These are phyloP conservation scores for Arthrocladium fulminans DNA, from an alignment of 2,329 filamentous ascomycete genomes.

Conservation along the genomic window DNA sequence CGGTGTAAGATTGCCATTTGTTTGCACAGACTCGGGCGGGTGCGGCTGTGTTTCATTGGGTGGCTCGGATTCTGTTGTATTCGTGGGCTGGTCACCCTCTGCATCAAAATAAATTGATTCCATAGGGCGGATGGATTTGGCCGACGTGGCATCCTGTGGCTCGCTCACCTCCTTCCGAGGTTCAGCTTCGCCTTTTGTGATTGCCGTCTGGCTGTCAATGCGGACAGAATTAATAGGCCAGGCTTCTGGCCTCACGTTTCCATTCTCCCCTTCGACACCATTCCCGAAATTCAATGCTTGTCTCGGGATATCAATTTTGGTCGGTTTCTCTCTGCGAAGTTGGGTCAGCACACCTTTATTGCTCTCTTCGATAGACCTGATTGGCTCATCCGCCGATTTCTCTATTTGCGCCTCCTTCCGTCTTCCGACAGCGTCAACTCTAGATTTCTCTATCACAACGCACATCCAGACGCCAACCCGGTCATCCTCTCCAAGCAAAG, in stretches of 20 bases:
- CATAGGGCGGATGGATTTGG: neutral
- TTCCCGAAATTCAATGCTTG: neutral
- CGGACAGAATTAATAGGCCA: neutral
- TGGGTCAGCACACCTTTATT: no score
- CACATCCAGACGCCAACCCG: slow-evolving; percentile 41
- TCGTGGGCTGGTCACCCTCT: neutral
- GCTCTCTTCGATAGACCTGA: neutral
- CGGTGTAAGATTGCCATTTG: neutral
- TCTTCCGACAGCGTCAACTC: neutral
- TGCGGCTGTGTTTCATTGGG: neutral
- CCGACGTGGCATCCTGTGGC: neutral
- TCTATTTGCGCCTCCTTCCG: neutral
- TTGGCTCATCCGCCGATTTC: neutral
- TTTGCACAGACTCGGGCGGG: neutral
- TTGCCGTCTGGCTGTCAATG: neutral
- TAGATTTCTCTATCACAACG: slow-evolving; percentile 34
- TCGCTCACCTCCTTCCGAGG: neutral
- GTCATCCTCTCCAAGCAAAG: slow-evolving; percentile 34
- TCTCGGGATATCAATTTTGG: neutral
- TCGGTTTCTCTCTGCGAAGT: neutral
- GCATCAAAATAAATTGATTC: slow-evolving; percentile 3
- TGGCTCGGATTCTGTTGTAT: neutral
- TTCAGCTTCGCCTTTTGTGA: neutral
- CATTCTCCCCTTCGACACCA: neutral
- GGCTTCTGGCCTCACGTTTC: neutral